A percentile compares a stretch with the other conserved stretches of the same genome.
These are phyloP conservation scores for Notholithocarpus densiflorus DNA, from an alignment of 306 rosid species.

Conservation along the genomic window DNA sequence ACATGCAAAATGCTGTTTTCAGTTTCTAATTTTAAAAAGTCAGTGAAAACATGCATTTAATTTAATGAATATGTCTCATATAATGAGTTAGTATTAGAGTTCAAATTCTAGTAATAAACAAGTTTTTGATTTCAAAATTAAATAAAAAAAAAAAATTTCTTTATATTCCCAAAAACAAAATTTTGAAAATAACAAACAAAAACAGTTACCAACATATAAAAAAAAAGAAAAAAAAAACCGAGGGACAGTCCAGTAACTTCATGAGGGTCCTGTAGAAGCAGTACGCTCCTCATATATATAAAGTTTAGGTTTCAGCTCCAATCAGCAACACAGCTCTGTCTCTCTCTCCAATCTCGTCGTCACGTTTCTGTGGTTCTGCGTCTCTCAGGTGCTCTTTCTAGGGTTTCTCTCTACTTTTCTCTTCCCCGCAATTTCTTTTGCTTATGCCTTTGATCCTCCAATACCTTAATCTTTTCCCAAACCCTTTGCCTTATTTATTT, in stretches of 20 bases:
- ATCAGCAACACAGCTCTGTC: neutral
- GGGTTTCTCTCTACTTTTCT: constrained; percentile 20
- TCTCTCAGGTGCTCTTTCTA: constrained; percentile 44
- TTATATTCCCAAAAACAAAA: no score
- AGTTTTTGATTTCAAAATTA: no score
- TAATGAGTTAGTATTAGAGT: no score
- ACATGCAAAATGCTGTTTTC: no score
- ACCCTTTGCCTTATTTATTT: neutral
- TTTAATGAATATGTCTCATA: no score
- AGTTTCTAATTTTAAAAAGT: no score
- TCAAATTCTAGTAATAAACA: no score
- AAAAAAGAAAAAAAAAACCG: neutral
- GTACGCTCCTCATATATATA: constrained; percentile 6
- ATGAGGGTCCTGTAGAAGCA: constrained; percentile 2
- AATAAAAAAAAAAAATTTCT: no score
- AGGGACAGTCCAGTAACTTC: constrained; percentile 36
- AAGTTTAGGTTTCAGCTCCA: constrained; percentile 28
- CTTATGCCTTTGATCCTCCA: neutral
- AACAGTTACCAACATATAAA: no score
- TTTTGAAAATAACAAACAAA: no score
- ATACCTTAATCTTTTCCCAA: neutral
- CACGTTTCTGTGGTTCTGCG: constrained; percentile 46
- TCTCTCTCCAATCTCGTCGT: constrained; percentile 25
- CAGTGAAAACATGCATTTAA: no score
- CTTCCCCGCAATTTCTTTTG: neutral